Percentiles rank a stretch among this genome's conserved stretches.
phyloP scores from a whole-genome alignment of 2,329 filamentous ascomycete genomes.

The Ophiostoma sp. region DNA sequence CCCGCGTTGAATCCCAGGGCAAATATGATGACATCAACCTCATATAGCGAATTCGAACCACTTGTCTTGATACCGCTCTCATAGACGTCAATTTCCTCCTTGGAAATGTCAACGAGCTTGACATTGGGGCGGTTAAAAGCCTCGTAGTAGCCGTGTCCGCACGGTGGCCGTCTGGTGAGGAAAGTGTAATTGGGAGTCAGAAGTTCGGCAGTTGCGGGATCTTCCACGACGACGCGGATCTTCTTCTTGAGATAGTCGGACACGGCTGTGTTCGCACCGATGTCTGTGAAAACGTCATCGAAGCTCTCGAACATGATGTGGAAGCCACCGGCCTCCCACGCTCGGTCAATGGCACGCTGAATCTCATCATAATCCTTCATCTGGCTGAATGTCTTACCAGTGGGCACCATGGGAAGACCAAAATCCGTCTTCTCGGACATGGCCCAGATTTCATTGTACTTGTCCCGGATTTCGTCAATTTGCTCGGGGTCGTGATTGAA shows the following conservation, averaged over 20 bases:
- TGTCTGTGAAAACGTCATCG: conserved; percentile 31
- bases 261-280: conserved; percentile 32
- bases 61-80: conserved; percentile 37
- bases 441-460: conserved; percentile 19
- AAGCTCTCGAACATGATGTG: conserved; percentile 21
- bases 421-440: not conserved
- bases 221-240: conserved; percentile 35
- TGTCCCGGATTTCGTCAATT: not conserved
- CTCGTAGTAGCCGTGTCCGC: conserved; percentile 48
- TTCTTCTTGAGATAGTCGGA: conserved; percentile 34
- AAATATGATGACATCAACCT: conserved; percentile 38
- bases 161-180: conserved; percentile 41
- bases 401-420: conserved; percentile 20
- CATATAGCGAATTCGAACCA: conserved; percentile 34
- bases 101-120: conserved; percentile 42
- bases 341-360: conserved; percentile 17
- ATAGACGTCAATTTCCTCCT: conserved; percentile 39
- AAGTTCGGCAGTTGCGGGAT: conserved; percentile 35
- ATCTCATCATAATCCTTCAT: not conserved
- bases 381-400: conserved; percentile 5
- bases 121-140: conserved; percentile 44
- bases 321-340: conserved; percentile 23
- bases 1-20: conserved; percentile 36
- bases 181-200: conserved; percentile 41
- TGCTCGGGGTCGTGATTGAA: conserved; percentile 17